phyloP scores from a whole-genome alignment of 75 land plant species.

The Picea glauca region DNA sequence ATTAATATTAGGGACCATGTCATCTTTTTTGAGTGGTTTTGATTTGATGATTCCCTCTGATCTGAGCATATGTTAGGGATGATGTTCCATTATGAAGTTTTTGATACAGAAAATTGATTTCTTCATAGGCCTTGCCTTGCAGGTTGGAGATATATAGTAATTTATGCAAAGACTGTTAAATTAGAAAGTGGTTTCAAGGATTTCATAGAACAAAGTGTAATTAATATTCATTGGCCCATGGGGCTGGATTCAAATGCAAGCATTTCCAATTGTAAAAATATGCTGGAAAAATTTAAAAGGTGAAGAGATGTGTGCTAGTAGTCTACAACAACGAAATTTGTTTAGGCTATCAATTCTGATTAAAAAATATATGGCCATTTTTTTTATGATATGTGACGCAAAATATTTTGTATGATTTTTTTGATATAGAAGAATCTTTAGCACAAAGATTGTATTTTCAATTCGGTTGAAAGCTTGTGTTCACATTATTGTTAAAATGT shows the following conservation, averaged over 20 bases:
- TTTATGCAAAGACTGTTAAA: neutral
- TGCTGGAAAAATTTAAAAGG: neutral
- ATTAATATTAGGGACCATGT: neutral
- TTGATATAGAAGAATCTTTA: too few species aligned
- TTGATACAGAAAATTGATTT: neutral
- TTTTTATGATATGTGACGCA: too few species aligned
- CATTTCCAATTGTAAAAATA: constrained; percentile 1
- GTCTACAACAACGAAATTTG: neutral
- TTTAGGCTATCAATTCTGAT: neutral
- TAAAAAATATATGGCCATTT: too few species aligned
- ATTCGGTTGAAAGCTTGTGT: too few species aligned
- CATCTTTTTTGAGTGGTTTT: constrained; percentile 6
- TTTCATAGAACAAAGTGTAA: neutral
- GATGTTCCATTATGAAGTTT: neutral
- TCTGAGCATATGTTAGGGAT: too few species aligned
- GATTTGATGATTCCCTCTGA: neutral
- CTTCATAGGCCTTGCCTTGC: neutral
- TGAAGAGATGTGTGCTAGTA: neutral
- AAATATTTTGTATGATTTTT: too few species aligned
- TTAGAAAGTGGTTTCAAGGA: neutral
- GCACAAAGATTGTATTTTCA: too few species aligned
- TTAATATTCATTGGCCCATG: neutral
- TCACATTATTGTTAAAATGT: too few species aligned
- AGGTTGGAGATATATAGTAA: constrained; percentile 1
- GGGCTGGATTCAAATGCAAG: neutral